phyloP scores from a whole-genome alignment of 768 basidiomycete genomes.

The Flagelloscypha sp. region DNA sequence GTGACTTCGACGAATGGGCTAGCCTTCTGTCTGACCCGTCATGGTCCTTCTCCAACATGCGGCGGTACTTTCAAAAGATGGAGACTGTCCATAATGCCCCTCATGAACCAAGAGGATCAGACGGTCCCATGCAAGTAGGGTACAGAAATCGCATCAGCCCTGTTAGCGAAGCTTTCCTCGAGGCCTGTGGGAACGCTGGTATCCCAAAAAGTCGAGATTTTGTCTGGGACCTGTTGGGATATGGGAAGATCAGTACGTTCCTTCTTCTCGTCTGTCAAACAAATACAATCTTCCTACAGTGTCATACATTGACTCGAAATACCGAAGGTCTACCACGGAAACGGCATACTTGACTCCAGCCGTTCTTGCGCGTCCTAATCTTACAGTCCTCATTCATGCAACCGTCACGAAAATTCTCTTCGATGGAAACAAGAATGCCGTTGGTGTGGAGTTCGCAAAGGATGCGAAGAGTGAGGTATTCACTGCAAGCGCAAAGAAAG shows the following conservation, averaged over 20 bases:
- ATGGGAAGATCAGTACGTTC: too few relatives aligned
- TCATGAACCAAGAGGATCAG: slow-evolving; percentile 25
- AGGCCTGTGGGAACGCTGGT: slow-evolving; percentile 31
- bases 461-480: slow-evolving; percentile 29
- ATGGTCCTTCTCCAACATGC: slow-evolving; percentile 32
- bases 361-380: slow-evolving; percentile 56
- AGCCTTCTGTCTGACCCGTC: slow-evolving; percentile 26
- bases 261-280: too few relatives aligned
- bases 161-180: slow-evolving; percentile 25
- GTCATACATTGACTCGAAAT: slow-evolving; percentile 52
- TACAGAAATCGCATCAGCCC: slow-evolving; percentile 26
- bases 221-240: too few relatives aligned
- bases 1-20: slow-evolving; percentile 44
- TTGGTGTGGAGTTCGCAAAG: slow-evolving; percentile 54
- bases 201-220: slow-evolving; percentile 34
- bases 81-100: slow-evolving; percentile 33
- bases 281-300: too few relatives aligned
- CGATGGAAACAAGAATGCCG: slow-evolving; percentile 41
- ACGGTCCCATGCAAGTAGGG: slow-evolving; percentile 32
- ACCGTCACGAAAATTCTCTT: slow-evolving; percentile 53
- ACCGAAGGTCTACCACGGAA: slow-evolving; percentile 53
- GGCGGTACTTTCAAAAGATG: slow-evolving; percentile 38
- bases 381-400: slow-evolving; percentile 50
- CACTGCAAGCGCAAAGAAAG: slow-evolving; percentile 41
- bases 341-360: slow-evolving; percentile 58